Conservation (phyloP, 805 yeast species). For the Candida broadrunensis region DNA sequence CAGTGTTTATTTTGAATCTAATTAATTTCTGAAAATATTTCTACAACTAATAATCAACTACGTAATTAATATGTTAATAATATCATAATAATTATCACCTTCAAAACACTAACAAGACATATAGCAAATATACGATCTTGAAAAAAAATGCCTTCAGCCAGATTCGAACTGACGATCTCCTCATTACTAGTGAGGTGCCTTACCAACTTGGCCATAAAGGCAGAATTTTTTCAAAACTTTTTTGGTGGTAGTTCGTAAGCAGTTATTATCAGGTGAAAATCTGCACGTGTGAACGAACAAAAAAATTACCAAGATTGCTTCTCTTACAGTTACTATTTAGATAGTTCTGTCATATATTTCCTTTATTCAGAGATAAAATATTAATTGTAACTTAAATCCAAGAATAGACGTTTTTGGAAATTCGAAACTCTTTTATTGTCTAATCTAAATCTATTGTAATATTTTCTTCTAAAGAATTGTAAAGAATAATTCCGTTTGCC, state of each 20-base stretch:
- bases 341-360: background rate
- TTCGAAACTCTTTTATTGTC: no score
- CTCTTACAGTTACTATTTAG: no score
- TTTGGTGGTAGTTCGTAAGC: no score
- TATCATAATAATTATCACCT: no score
- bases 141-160: constrained; percentile 1
- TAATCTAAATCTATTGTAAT: background rate
- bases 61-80: no score
- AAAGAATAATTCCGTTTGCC: constrained; percentile 35
- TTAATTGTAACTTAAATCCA: background rate
- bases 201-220: constrained; percentile 1
- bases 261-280: background rate
- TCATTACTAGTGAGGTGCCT: constrained; percentile 1
- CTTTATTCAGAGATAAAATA: background rate
- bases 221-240: background rate
- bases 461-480: constrained; percentile 11
- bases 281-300: background rate
- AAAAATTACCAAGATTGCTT: background rate
- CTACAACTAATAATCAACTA: no score
- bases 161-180: constrained; percentile 1
- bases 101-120: no score
- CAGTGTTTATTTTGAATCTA: no score
- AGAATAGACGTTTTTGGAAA: no score
- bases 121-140: no score
- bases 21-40: no score